Percentiles rank a stretch among this genome's conserved stretches.
Evolutionary conservation across 768 basidiomycete genomes (phyloP).

Genomic region (Dentipellis sp.): DNA sequence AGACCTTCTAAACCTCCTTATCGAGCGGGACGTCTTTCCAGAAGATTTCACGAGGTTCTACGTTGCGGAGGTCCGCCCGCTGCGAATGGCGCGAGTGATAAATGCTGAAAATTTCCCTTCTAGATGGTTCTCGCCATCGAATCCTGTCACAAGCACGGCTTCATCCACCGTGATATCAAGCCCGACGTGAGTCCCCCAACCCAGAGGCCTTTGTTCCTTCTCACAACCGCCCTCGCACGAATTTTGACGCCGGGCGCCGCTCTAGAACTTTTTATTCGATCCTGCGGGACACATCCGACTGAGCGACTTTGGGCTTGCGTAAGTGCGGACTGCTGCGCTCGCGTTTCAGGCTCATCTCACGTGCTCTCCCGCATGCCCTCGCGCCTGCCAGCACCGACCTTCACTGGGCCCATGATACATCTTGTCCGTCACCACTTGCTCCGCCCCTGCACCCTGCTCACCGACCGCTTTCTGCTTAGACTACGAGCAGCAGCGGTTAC

Average conservation of each 20-base stretch:
- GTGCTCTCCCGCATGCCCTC: not conserved
- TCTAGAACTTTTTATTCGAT: conserved; percentile 91
- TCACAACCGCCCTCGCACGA: not conserved
- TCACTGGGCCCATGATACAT: conserved; percentile 96
- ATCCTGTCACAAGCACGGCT: conserved; percentile 88
- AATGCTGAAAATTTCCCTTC: not conserved
- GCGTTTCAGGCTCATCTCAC: not conserved
- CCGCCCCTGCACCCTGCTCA: conserved; percentile 10
- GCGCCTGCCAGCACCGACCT: conserved; percentile 59
- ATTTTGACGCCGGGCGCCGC: conserved; percentile 14
- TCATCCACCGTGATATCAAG: conserved; percentile 98
- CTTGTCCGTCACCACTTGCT: conserved; percentile 41
- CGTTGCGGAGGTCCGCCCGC: conserved; percentile 69
- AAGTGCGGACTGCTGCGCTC: conserved; percentile 28
- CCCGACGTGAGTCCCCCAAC: conserved; percentile 56
- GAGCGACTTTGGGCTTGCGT: conserved; percentile 95
- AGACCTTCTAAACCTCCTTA: conserved; percentile 91
- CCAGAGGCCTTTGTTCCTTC: not conserved
- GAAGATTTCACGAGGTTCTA: conserved; percentile 92
- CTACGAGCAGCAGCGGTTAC: conserved; percentile 88
- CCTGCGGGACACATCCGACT: conserved; percentile 90
- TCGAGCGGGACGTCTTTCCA: conserved; percentile 84
- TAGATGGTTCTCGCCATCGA: conserved; percentile 94
- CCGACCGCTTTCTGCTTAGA: conserved; percentile 34
- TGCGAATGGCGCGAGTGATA: conserved; percentile 3